Conservation (phyloP, 108 stramenopile species). For the Seminavis robusta region DNA sequence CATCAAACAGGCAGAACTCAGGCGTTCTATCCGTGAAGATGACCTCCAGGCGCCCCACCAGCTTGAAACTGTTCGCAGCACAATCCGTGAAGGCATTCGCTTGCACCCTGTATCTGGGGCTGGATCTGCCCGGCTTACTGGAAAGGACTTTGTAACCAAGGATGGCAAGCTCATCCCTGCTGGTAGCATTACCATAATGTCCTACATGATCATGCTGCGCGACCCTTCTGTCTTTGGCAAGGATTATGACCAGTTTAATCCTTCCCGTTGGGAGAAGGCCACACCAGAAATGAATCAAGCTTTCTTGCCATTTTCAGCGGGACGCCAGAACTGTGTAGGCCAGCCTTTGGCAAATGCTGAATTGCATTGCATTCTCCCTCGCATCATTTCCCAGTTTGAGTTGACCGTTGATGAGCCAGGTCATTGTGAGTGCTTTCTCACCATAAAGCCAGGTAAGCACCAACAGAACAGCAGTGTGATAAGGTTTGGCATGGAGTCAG, state of each 20-base stretch:
- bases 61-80: conserved; percentile 7
- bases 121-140: conserved; percentile 22
- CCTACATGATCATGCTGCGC: conserved; percentile 21
- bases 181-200: conserved; percentile 20
- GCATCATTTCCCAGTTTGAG: conserved; percentile 23
- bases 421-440: conserved; percentile 16
- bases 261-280: conserved; percentile 44
- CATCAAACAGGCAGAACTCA: conserved; percentile 18
- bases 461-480: no score
- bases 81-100: conserved; percentile 41
- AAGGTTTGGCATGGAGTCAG: no score
- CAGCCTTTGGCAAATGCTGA: conserved; percentile 49
- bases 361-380: conserved; percentile 25
- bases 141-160: conserved; percentile 15
- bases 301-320: conserved; percentile 38
- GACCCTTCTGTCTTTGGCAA: conserved; percentile 30
- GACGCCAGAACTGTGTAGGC: conserved; percentile 43
- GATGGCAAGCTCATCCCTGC: conserved; percentile 27
- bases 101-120: conserved; percentile 32
- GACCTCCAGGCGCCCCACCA: not conserved
- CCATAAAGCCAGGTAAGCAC: conserved; percentile 19
- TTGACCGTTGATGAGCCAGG: conserved; percentile 24
- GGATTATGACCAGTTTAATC: conserved; percentile 32
- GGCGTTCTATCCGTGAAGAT: not conserved
- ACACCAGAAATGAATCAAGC: conserved; percentile 22